phyloP scores from a whole-genome alignment of 768 basidiomycete species.

The Guyanaporus albipodus region DNA sequence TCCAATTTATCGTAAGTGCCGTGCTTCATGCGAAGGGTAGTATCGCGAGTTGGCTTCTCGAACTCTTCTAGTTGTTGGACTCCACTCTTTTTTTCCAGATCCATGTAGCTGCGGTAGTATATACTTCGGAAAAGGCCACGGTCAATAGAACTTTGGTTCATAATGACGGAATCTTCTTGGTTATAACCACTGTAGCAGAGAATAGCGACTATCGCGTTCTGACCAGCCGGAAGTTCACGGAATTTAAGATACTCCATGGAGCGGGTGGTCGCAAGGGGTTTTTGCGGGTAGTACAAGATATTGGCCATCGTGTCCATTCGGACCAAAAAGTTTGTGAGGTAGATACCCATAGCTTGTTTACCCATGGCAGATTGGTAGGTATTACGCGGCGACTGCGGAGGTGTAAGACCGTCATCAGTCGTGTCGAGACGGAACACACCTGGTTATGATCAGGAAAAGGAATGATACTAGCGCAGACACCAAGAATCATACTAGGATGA shows the following conservation, averaged over 20 bases:
- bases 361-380: conserved; percentile 99
- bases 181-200: conserved; percentile 99
- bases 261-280: conserved; percentile 95
- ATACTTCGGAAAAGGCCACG: conserved; percentile 98
- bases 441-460: conserved; percentile 99
- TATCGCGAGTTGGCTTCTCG: conserved; percentile 91
- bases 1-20: conserved; percentile 99
- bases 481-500: conserved; percentile 98
- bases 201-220: conserved; percentile 98
- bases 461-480: conserved; percentile 97
- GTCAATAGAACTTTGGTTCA: conserved; percentile 99
- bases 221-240: conserved; percentile 97
- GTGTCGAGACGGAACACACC: conserved; percentile 42
- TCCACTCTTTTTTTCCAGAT: conserved; percentile 95
- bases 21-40: conserved; percentile 94
- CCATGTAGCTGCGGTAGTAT: conserved; percentile 98
- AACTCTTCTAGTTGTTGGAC: conserved; percentile 92
- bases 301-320: conserved; percentile 99
- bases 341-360: conserved; percentile 99
- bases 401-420: conserved; percentile 2
- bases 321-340: conserved; percentile 95
- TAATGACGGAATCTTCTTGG: conserved; percentile 99
- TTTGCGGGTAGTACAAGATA: conserved; percentile 98
- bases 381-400: conserved; percentile 89
- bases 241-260: conserved; percentile 99